Evolutionary conservation across 192 early-diverging fungal genomes (phyloP), one percentile per base, ranked within the genome.

Genomic region (Entomortierella beljakovae): DNA sequence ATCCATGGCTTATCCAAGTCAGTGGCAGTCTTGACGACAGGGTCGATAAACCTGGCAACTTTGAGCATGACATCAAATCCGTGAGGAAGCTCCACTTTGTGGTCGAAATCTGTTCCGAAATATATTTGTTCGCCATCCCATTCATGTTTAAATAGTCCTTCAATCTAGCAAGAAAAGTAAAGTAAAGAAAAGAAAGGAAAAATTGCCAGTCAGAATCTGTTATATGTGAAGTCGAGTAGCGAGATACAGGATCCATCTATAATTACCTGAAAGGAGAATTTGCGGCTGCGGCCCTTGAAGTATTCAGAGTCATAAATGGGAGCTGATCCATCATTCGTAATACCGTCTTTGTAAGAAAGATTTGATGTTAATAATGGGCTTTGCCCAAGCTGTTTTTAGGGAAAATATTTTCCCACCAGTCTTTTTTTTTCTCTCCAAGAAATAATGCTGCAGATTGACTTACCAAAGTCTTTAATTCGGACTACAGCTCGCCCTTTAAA

Each of bases 391-490:
- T 43, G 18, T 43, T 43, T 7, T 23, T 52, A 52, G 16, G 8
- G 50, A 52, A 16, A 52, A 52, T 16, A 3, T 48, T 53, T 54
- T 64, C 51, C 51, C 37, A 11, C 62, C 60, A 31, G 16, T n/a
- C 29, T 53, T 18, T 53, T 64, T 54, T 53, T 34, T 50, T 25
- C 23, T n/a, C n/a, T n/a, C n/a, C n/a, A n/a, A n/a, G n/a, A n/a
- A n/a, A n/a, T n/a, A n/a, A n/a, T n/a, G n/a, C n/a, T 38, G 37
- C 37, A 13, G 6, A 38, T 8, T 38, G 6, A 32, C 70, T 58
- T 57, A 81, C 80, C 69, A 72, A 81, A 81, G 65, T 81, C 69
- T 52, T 68, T 81, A 54, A 81, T 81, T 16, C 80, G 70, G 60
- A 81, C 37, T 16, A 81, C 33, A 22, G 67, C 60, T 31, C 80